Conservation (phyloP, 306 rosid genomes). For the Corylus avellana region DNA sequence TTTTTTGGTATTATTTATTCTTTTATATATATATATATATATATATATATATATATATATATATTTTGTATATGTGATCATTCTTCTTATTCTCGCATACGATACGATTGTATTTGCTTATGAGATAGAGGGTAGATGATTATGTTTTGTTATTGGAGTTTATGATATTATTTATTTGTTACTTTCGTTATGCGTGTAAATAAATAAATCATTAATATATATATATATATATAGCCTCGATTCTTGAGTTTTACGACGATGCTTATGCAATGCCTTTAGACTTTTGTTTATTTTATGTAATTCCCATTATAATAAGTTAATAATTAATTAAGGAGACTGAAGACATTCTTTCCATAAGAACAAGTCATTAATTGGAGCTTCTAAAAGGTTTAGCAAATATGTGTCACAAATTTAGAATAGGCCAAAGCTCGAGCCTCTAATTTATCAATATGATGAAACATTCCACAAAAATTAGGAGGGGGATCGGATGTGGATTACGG, state of each 20-base stretch:
- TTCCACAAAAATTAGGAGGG: no score
- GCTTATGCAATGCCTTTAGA: no score
- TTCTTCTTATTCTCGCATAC: not conserved
- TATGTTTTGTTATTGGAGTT: not conserved
- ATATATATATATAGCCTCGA: not conserved
- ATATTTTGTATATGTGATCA: not conserved
- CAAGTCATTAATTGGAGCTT: no score
- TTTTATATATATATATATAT: no score
- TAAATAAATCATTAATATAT: not conserved
- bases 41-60: no score
- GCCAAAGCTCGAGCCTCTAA: no score
- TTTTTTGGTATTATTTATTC: not conserved
- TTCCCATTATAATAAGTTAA: not conserved
- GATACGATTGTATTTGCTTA: not conserved
- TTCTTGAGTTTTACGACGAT: not conserved
- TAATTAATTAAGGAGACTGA: no score
- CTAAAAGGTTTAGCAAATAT: no score
- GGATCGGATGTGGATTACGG: no score
- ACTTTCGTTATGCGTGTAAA: not conserved
- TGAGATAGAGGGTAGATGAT: not conserved
- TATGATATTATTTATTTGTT: not conserved
- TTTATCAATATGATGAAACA: no score
- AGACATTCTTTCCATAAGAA: no score
- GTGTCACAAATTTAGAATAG: no score
- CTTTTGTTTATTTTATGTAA: not conserved